Conservation (phyloP, 768 basidiomycete genomes). For the Daedaleopsis sinensis region DNA sequence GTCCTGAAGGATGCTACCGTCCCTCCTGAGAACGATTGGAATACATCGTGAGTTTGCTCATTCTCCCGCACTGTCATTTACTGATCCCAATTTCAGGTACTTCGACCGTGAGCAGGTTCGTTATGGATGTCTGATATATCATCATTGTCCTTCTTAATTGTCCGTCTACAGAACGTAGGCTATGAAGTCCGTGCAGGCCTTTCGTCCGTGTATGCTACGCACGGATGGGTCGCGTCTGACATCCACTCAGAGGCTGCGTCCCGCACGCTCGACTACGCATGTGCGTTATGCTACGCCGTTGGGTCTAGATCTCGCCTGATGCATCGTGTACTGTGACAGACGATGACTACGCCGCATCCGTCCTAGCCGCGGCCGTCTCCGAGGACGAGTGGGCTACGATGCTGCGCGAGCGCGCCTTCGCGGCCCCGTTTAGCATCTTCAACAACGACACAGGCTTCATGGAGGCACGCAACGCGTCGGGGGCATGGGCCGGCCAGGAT, state of each 20-base stretch:
- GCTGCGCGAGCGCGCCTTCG: constrained; percentile 58
- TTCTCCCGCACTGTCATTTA: not conserved
- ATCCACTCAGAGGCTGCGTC: constrained; percentile 80
- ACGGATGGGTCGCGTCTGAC: constrained; percentile 80
- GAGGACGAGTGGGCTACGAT: constrained; percentile 52
- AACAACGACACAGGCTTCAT: constrained; percentile 77
- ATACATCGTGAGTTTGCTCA: constrained; percentile 44
- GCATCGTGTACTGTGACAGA: constrained; percentile 42
- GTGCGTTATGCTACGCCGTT: constrained; percentile 36
- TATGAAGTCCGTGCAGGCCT: constrained; percentile 84
- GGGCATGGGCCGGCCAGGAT: constrained; percentile 69
- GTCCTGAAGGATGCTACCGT: constrained; percentile 75
- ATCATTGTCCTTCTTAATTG: not conserved
- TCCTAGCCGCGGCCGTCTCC: constrained; percentile 57
- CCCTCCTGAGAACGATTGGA: constrained; percentile 58
- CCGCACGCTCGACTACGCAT: constrained; percentile 78
- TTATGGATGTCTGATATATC: not conserved
- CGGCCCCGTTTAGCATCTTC: constrained; percentile 64
- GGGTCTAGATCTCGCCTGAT: not conserved
- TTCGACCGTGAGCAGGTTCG: constrained; percentile 71
- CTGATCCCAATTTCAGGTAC: constrained; percentile 45
- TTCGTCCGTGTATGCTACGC: constrained; percentile 62
- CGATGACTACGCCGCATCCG: constrained; percentile 75
- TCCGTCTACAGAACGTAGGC: constrained; percentile 55
- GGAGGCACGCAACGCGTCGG: constrained; percentile 73